Conservation (phyloP, 2,329 filamentous ascomycete genomes). For the Orbilia blumenaviensis region DNA sequence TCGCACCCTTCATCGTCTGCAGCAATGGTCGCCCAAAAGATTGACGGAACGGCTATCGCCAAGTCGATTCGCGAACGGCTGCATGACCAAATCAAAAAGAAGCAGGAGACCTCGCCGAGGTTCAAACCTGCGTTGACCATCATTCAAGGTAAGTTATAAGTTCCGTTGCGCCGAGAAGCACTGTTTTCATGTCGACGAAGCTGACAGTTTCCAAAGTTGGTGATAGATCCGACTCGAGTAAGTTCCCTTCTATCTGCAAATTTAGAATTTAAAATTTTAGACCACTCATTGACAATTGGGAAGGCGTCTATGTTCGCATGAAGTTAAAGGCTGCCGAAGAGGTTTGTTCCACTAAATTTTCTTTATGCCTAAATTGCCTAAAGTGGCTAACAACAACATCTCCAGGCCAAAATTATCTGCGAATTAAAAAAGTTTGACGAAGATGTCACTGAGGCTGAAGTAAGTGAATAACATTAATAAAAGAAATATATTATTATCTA, state of each 20-base stretch:
- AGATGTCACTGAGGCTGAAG: constrained; percentile 79
- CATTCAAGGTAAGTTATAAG: constrained; percentile 82
- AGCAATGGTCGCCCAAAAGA: constrained; percentile 85
- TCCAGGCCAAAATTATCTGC: constrained; percentile 85
- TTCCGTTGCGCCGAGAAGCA: constrained; percentile 40
- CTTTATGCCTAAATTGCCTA: background rate
- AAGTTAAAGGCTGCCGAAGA: constrained; percentile 97
- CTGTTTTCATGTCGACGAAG: background rate
- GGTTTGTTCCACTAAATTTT: constrained; percentile 64
- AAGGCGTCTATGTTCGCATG: constrained; percentile 98
- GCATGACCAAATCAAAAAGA: constrained; percentile 79
- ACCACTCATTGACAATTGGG: constrained; percentile 21
- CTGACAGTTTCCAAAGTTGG: constrained; percentile 71
- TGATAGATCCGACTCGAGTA: constrained; percentile 90
- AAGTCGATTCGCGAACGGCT: constrained; percentile 87
- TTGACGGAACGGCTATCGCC: constrained; percentile 95
- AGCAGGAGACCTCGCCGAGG: constrained; percentile 82
- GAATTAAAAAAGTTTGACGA: constrained; percentile 85
- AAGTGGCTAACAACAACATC: constrained; percentile 32
- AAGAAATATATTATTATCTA: background rate
- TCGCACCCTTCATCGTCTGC: constrained; percentile 66
- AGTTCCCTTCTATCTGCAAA: constrained; percentile 59
- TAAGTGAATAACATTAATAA: background rate
- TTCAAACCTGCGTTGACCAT: constrained; percentile 93
- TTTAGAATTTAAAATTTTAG: background rate